Conservation (phyloP, 257 asterid species). For the Lycium ferocissimum region DNA sequence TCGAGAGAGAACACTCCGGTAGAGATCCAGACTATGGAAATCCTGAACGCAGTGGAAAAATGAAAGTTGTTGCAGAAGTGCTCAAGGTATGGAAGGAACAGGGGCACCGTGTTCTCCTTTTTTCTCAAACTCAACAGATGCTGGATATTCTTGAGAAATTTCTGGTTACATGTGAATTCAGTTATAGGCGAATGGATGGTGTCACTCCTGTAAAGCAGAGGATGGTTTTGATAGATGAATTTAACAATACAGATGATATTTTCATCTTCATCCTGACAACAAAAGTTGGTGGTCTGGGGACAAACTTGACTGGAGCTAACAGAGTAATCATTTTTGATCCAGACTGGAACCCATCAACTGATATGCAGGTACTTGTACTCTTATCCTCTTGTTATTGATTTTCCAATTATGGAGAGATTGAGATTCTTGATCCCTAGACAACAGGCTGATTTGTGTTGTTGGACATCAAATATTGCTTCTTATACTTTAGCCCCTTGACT, state of each 20-base stretch:
- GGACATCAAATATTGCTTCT: background rate
- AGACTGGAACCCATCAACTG: slow-evolving; percentile 99
- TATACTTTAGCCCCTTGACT: background rate
- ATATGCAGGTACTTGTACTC: slow-evolving; percentile 72
- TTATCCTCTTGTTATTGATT: slow-evolving; percentile 28
- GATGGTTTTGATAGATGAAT: slow-evolving; percentile 93
- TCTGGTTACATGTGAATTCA: slow-evolving; percentile 56
- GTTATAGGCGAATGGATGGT: slow-evolving; percentile 97
- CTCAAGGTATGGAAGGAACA: slow-evolving; percentile 96
- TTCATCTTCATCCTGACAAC: slow-evolving; percentile 90
- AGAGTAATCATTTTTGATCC: slow-evolving; percentile 98
- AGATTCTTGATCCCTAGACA: background rate
- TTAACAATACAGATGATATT: slow-evolving; percentile 77
- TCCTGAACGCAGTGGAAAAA: slow-evolving; percentile 88
- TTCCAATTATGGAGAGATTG: background rate
- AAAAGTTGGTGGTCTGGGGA: slow-evolving; percentile 97
- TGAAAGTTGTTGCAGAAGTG: slow-evolving; percentile 88
- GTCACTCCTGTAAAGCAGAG: slow-evolving; percentile 86
- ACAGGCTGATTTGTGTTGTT: background rate
- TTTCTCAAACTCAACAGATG: slow-evolving; percentile 96
- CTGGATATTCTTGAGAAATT: slow-evolving; percentile 93
- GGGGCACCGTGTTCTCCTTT: slow-evolving; percentile 97
- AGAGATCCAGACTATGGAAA: slow-evolving; percentile 95
- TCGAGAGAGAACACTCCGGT: slow-evolving; percentile 87
- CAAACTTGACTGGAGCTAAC: slow-evolving; percentile 95